Percentiles rank a stretch among this genome's conserved stretches.
Conservation (phyloP, 208 protist genomes). For the Acanthamoeba healyi region DNA sequence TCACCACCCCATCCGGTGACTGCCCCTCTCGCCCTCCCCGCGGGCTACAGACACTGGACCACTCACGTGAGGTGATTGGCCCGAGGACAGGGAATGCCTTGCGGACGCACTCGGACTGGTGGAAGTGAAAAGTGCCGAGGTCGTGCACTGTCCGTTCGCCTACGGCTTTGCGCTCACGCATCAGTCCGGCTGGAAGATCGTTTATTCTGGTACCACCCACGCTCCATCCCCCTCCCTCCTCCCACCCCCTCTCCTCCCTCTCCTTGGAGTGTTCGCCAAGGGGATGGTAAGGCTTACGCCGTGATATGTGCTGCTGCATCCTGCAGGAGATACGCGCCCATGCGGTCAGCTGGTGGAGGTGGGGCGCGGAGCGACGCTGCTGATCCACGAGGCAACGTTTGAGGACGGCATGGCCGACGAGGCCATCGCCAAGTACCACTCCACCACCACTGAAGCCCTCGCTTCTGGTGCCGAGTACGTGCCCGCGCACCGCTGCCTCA, state of each 20-base stretch:
- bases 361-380: slow-evolving; percentile 74
- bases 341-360: slow-evolving; percentile 59
- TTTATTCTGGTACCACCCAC: slow-evolving; percentile 24
- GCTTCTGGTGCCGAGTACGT: slow-evolving; percentile 65
- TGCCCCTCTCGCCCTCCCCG: no score
- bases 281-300: no score
- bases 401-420: slow-evolving; percentile 84
- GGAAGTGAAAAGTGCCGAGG: no score
- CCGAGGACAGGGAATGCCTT: no score
- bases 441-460: slow-evolving; percentile 85
- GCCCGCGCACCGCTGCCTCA: not conserved
- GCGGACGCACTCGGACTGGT: no score
- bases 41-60: no score
- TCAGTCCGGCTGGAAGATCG: slow-evolving; percentile 77
- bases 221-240: no score
- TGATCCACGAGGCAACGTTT: slow-evolving; percentile 90
- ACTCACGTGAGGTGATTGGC: no score
- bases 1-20: not conserved
- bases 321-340: slow-evolving; percentile 85
- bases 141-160: no score
- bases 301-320: not conserved
- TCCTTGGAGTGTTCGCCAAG: no score
- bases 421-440: slow-evolving; percentile 85
- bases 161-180: slow-evolving; percentile 74
- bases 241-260: not conserved